Evolutionary conservation across 2,329 filamentous ascomycete genomes (phyloP).

Genomic region (Aciculosporium take): DNA sequence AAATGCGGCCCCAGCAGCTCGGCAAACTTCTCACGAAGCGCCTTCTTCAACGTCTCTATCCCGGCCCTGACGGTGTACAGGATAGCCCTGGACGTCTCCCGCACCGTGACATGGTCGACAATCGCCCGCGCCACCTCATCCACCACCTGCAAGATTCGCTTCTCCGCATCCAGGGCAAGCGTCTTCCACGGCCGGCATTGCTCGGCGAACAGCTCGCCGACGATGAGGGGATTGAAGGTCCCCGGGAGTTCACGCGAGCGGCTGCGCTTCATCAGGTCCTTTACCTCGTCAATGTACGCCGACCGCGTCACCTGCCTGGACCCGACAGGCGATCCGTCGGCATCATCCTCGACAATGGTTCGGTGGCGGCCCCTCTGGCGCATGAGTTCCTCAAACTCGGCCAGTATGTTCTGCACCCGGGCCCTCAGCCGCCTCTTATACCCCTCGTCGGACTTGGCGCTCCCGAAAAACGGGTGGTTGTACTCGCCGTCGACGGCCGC

Average conservation of each 20-base stretch:
- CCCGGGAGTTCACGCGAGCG: constrained; percentile 42
- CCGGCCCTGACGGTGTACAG: constrained; percentile 9
- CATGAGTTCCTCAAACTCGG: constrained; percentile 31
- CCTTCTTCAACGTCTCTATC: constrained; percentile 9
- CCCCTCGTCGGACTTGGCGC: constrained; percentile 13
- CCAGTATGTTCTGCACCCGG: constrained; percentile 29
- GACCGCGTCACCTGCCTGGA: neutral
- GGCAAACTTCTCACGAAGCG: constrained; percentile 14
- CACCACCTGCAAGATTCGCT: constrained; percentile 6
- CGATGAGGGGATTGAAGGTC: constrained; percentile 43
- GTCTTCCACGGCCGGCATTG: constrained; percentile 41
- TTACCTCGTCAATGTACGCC: constrained; percentile 12
- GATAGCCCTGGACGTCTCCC: constrained; percentile 7
- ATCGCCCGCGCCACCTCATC: constrained; percentile 4
- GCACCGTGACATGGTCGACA: constrained; percentile 8
- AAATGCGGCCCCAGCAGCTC: constrained; percentile 3
- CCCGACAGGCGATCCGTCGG: too few relatives aligned
- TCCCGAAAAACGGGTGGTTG: constrained; percentile 34
- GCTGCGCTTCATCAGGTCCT: constrained; percentile 10
- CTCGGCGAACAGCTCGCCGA: constrained; percentile 44
- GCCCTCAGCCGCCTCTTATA: constrained; percentile 36
- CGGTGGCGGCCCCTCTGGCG: constrained; percentile 24
- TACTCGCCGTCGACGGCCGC: constrained; percentile 38
- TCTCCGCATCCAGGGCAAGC: constrained; percentile 19
- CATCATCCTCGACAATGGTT: constrained; percentile 15